phyloP scores from a whole-genome alignment of 2,329 filamentous ascomycete genomes.

The Daldinia sp. region DNA sequence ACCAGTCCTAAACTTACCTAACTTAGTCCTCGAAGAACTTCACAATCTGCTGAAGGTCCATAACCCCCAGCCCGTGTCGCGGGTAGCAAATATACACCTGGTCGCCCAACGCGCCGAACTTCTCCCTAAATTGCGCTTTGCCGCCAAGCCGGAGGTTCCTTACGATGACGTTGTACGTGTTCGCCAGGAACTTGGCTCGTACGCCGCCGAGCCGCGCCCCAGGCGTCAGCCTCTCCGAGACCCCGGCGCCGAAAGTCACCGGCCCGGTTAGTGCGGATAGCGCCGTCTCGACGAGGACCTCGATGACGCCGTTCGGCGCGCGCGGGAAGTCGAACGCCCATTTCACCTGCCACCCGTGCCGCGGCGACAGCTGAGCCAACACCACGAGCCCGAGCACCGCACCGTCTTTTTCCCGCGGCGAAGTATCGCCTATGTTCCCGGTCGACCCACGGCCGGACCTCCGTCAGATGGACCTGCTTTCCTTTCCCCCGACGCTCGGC shows the following conservation, averaged over 20 bases:
- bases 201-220: constrained; percentile 85
- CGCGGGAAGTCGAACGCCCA: constrained; percentile 92
- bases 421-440: neutral
- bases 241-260: constrained; percentile 91
- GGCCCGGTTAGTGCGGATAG: constrained; percentile 60
- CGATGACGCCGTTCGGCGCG: constrained; percentile 85
- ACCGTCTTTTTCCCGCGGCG: neutral
- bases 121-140: constrained; percentile 88
- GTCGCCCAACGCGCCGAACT: constrained; percentile 87
- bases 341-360: constrained; percentile 92
- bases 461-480: neutral
- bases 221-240: constrained; percentile 76
- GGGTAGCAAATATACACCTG: constrained; percentile 91
- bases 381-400: constrained; percentile 81
- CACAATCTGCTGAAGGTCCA: constrained; percentile 83
- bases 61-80: constrained; percentile 82
- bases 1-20: no score
- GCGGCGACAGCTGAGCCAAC: constrained; percentile 81
- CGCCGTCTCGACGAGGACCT: constrained; percentile 71
- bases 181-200: constrained; percentile 82
- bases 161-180: constrained; percentile 76
- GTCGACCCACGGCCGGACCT: neutral
- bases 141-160: constrained; percentile 63
- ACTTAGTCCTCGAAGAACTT: constrained; percentile 93
- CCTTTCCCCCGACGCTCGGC: constrained; percentile 49